Evolutionary conservation across 2,329 filamentous ascomycete species (phyloP).

Genomic region (Zarea fungicola): DNA sequence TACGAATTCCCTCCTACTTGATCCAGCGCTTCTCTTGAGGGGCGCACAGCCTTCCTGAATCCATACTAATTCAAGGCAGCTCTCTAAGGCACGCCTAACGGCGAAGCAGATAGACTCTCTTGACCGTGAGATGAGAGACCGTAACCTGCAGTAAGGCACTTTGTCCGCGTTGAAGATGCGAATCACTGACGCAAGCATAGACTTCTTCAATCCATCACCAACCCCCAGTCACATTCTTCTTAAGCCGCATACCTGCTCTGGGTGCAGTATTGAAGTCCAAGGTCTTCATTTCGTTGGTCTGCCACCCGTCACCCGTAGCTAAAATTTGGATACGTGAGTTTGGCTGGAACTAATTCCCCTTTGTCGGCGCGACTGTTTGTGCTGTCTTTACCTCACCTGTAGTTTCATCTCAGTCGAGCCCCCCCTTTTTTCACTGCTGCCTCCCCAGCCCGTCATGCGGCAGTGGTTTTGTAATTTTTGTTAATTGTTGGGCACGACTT

Average conservation of each 20-base stretch:
- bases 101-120: slow-evolving; percentile 48
- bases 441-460: background rate
- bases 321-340: background rate
- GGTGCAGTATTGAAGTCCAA: background rate
- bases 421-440: background rate
- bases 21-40: slow-evolving; percentile 24
- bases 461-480: background rate
- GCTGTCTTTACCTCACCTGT: slow-evolving; percentile 5
- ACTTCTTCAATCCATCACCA: slow-evolving; percentile 20
- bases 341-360: background rate
- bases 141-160: slow-evolving; percentile 41
- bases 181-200: background rate
- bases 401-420: background rate
- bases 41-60: background rate
- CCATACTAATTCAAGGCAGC: slow-evolving; percentile 25
- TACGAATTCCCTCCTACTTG: slow-evolving; percentile 51
- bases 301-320: background rate
- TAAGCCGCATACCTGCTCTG: no score
- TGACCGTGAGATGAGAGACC: slow-evolving; percentile 51
- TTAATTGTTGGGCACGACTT: slow-evolving; percentile 6
- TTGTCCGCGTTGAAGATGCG: background rate
- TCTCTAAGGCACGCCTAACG: slow-evolving; percentile 40
- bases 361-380: background rate
- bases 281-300: background rate
- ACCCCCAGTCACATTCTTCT: slow-evolving; percentile 8